Conservation (phyloP, 2,329 filamentous ascomycete genomes). For the Ophiocordyceps camponoti-rufipedis region DNA sequence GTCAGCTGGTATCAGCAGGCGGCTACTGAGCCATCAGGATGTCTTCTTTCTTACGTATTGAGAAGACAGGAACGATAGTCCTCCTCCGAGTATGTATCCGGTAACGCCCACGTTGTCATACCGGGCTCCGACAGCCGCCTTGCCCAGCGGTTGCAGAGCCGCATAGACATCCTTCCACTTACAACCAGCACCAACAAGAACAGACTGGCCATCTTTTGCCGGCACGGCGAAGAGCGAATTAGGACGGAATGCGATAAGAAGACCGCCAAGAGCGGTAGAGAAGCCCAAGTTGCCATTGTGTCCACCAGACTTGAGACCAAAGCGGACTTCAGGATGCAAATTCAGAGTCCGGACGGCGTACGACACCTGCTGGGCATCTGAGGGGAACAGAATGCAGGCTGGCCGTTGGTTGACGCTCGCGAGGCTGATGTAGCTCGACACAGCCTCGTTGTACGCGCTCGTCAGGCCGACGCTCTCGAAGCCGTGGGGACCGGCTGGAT, state of each 20-base stretch:
- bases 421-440: conserved; percentile 6
- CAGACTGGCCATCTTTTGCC: conserved; percentile 16
- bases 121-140: conserved; percentile 23
- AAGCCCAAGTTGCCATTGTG: conserved; percentile 36
- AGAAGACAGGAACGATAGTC: conserved; percentile 29
- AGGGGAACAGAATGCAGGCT: conserved; percentile 27
- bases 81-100: conserved; percentile 33
- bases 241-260: conserved; percentile 18
- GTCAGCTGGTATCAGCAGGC: neutral
- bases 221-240: conserved; percentile 1
- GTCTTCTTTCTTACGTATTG: conserved; percentile 22
- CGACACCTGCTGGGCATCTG: conserved; percentile 30
- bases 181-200: conserved; percentile 26
- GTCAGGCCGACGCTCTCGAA: neutral
- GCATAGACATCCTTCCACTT: conserved; percentile 22
- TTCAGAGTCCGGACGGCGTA: conserved; percentile 30
- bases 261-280: conserved; percentile 28
- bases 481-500: conserved; percentile 3
- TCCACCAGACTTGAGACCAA: conserved; percentile 38
- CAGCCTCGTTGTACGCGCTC: conserved; percentile 2
- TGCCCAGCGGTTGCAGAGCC: conserved; percentile 21
- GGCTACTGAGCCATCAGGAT: conserved; percentile 10
- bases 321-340: conserved; percentile 22
- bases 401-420: conserved; percentile 3
- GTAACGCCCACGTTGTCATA: conserved; percentile 26